Percentiles rank a stretch among this genome's conserved stretches.
Evolutionary conservation across 192 early-diverging fungal genomes (phyloP).

Genomic region (Anaeromyces robustus): DNA sequence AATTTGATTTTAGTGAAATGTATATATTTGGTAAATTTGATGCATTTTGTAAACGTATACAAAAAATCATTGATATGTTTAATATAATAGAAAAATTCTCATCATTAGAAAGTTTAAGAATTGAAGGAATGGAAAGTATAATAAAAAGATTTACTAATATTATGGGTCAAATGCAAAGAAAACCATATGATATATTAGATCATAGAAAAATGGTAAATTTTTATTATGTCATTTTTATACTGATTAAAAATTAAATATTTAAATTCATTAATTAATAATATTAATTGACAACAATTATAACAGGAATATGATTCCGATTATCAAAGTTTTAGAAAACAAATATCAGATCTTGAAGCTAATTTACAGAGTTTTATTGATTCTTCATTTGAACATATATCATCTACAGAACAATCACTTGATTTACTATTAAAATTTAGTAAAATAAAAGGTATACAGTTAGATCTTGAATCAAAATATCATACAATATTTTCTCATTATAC

Average conservation of each 20-base stretch:
- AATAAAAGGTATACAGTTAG: conserved; percentile 47
- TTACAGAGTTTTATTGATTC: conserved; percentile 48
- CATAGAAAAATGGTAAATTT: conserved; percentile 34
- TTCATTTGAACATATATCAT: conserved; percentile 39
- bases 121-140: conserved; percentile 46
- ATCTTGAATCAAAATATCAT: conserved; percentile 52
- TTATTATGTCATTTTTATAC: background rate
- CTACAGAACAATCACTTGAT: conserved; percentile 41
- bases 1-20: conserved; percentile 54
- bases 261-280: too few species aligned
- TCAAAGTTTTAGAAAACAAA: conserved; percentile 46
- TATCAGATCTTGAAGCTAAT: conserved; percentile 36
- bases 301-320: conserved; percentile 51
- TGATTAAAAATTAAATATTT: too few species aligned
- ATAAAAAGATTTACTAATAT: conserved; percentile 45
- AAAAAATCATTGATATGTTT: conserved; percentile 55
- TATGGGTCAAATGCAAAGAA: conserved; percentile 40
- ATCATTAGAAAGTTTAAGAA: conserved; percentile 29
- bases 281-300: background rate
- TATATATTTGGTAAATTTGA: conserved; percentile 57
- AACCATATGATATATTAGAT: conserved; percentile 51
- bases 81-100: conserved; percentile 48
- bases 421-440: conserved; percentile 37
- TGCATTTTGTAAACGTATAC: conserved; percentile 52
- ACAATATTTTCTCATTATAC: conserved; percentile 42